Conservation (phyloP, 2,329 filamentous ascomycete species). For the Aureobasidium vineae region DNA sequence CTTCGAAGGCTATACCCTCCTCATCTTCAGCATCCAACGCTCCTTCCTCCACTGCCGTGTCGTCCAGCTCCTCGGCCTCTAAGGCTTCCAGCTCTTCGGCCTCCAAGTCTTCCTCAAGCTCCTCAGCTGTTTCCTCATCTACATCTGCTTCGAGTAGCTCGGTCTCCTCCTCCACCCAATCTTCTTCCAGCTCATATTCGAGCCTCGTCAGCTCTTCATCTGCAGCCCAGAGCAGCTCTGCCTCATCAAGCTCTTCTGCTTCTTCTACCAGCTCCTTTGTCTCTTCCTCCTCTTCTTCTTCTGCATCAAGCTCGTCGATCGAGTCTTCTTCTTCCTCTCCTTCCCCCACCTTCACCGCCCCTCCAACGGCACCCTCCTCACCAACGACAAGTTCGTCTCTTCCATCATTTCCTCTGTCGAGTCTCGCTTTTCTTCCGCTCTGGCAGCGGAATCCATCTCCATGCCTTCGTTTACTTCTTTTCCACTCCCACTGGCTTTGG, state of each 20-base stretch:
- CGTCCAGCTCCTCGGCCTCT: background rate
- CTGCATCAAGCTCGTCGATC: background rate
- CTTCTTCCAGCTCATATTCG: background rate
- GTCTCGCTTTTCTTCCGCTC: background rate
- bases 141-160: background rate
- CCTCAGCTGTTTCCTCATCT: background rate
- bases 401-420: background rate
- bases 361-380: background rate
- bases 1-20: background rate
- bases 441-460: constrained; percentile 8
- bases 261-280: background rate
- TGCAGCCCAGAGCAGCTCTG: too few relatives aligned
- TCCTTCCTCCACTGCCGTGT: background rate
- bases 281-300: background rate
- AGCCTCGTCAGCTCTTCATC: background rate
- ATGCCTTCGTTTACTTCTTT: constrained; percentile 4
- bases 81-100: background rate
- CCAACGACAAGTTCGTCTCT: background rate
- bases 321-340: background rate
- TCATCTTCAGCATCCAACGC: background rate
- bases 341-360: background rate
- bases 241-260: too few relatives aligned
- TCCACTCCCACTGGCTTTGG: background rate
- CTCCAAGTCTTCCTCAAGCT: background rate
- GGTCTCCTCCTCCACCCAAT: background rate